Evolutionary conservation across 2,329 filamentous ascomycete species (phyloP).

Genomic region (Aspergillus pseudoviridinutans): DNA sequence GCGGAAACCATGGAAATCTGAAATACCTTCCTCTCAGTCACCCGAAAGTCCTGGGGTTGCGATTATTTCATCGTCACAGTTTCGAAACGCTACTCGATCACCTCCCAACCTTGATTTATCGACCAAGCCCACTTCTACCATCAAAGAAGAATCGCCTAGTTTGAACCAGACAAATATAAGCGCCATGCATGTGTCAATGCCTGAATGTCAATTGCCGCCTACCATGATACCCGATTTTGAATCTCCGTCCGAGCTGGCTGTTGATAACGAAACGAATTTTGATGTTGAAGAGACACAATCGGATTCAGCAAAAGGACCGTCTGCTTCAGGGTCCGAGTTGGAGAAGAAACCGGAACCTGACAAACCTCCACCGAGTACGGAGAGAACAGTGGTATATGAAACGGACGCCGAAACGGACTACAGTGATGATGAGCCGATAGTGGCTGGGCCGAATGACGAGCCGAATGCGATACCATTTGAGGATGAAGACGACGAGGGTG

Average conservation of each 20-base stretch:
- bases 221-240: neutral
- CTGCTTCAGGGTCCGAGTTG: neutral
- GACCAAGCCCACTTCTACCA: neutral
- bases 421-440: slow-evolving; percentile 19
- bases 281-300: slow-evolving; percentile 3
- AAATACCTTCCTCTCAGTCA: slow-evolving; percentile 42
- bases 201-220: neutral
- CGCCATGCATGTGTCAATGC: neutral
- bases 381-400: slow-evolving; percentile 38
- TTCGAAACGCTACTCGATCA: slow-evolving; percentile 24
- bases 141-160: slow-evolving; percentile 20
- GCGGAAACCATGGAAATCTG: slow-evolving; percentile 25
- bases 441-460: slow-evolving; percentile 7
- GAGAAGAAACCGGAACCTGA: neutral
- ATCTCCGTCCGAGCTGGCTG: neutral
- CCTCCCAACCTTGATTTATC: slow-evolving; percentile 18
- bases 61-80: slow-evolving; percentile 35
- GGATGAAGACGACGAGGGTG: slow-evolving; percentile 3
- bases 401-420: slow-evolving; percentile 40
- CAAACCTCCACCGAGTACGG: slow-evolving; percentile 8
- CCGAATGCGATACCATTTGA: neutral
- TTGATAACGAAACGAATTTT: neutral
- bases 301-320: neutral
- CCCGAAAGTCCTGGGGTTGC: slow-evolving; percentile 39
- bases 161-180: neutral